Evolutionary conservation across 768 basidiomycete genomes (phyloP).

Genomic region (Chiua virens): DNA sequence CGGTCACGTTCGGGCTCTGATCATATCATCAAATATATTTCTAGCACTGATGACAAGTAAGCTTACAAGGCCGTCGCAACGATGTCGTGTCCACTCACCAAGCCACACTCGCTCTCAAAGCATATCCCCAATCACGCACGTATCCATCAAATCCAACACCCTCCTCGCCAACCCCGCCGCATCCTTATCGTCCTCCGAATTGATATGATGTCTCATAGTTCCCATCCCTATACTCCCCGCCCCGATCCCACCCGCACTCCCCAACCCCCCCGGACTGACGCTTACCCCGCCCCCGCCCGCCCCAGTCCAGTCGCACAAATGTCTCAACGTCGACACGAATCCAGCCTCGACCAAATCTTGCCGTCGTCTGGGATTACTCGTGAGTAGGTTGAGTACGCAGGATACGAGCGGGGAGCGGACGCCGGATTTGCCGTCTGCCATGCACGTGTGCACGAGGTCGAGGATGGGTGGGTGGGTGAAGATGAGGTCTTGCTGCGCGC

Average conservation of each 20-base stretch:
- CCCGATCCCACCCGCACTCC: conserved; percentile 7
- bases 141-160: conserved; percentile 52
- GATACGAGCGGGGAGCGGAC: conserved; percentile 60
- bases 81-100: no score
- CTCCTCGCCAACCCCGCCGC: conserved; percentile 55
- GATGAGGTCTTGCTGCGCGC: conserved; percentile 51
- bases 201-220: conserved; percentile 32
- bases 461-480: conserved; percentile 54
- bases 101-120: conserved; percentile 4
- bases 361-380: conserved; percentile 37
- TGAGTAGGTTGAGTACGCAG: conserved; percentile 58
- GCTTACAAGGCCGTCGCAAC: no score
- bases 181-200: conserved; percentile 60
- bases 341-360: conserved; percentile 43
- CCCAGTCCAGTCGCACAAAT: conserved; percentile 41
- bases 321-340: conserved; percentile 44
- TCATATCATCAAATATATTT: no score
- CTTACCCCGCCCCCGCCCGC: conserved; percentile 15
- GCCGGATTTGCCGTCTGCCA: conserved; percentile 58
- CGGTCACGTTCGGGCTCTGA: no score
- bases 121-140: conserved; percentile 24
- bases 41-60: no score
- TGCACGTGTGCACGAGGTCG: conserved; percentile 50
- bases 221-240: not conserved
- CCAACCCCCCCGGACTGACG: conserved; percentile 31